These are phyloP conservation scores for Venturia asperata DNA, from an alignment of 2,329 filamentous ascomycete species.

Conservation along the genomic window DNA sequence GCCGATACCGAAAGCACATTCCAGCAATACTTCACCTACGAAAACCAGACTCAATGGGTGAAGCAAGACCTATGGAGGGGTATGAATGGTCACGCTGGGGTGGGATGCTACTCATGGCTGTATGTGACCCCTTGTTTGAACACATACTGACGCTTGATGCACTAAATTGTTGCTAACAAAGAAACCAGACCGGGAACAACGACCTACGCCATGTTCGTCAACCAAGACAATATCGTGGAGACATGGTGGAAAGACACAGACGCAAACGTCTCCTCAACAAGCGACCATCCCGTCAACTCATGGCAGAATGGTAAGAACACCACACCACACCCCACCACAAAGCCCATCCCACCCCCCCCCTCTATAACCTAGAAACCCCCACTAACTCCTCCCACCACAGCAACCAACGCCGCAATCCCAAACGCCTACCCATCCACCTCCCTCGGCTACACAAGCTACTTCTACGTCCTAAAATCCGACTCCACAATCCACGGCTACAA, in stretches of 20 bases:
- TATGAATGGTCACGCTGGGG: constrained; percentile 23
- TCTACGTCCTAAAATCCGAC: constrained; percentile 14
- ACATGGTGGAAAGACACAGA: constrained; percentile 19
- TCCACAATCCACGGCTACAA: constrained; percentile 13
- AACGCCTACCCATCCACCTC: constrained; percentile 14
- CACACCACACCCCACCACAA: too few species aligned
- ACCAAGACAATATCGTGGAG: constrained; percentile 12
- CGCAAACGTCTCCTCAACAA: neutral
- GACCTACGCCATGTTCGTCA: constrained; percentile 18
- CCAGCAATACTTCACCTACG: constrained; percentile 37
- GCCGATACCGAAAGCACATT: constrained; percentile 35
- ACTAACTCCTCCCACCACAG: too few species aligned
- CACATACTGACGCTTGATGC: too few species aligned
- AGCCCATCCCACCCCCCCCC: neutral
- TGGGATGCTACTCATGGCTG: constrained; percentile 18
- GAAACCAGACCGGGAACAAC: constrained; percentile 10
- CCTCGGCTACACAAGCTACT: constrained; percentile 15
- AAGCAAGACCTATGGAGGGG: constrained; percentile 32
- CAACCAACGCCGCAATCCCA: constrained; percentile 1
- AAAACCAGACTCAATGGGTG: constrained; percentile 33
- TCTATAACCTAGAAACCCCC: too few species aligned
- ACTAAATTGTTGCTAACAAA: too few species aligned
- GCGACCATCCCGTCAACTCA: constrained; percentile 9
- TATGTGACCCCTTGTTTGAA: too few species aligned
- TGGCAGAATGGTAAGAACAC: constrained; percentile 14